Evolutionary conservation across 257 asterid species (phyloP).

Genomic region (Nyctanthes arbortristis): DNA sequence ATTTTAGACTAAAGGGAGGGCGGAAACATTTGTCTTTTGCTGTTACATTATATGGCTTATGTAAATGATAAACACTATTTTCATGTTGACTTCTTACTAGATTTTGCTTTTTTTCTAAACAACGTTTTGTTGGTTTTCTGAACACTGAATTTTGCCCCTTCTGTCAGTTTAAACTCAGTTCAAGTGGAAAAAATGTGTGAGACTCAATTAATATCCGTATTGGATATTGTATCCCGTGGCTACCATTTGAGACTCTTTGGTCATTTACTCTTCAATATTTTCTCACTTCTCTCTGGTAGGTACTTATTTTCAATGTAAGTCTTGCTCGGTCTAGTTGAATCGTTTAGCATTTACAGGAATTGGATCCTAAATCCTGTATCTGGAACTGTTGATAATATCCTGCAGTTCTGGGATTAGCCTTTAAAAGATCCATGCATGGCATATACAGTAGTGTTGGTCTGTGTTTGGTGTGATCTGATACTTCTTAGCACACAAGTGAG

Average conservation of each 20-base stretch:
- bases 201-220: not conserved
- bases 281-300: not conserved
- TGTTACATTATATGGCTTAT: slow-evolving; percentile 5
- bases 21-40: not conserved
- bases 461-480: no score
- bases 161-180: not conserved
- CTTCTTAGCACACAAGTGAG: no score
- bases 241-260: not conserved
- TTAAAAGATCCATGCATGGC: no score
- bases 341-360: no score
- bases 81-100: not conserved
- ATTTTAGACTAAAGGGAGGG: not conserved
- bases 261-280: not conserved
- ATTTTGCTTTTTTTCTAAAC: not conserved
- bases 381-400: no score
- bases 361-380: no score
- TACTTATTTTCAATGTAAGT: not conserved
- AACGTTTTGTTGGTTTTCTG: not conserved
- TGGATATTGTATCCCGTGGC: not conserved
- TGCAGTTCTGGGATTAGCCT: no score
- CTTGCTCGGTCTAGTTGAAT: no score
- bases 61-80: not conserved
- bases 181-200: not conserved
- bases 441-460: no score
- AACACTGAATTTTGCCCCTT: not conserved